These are phyloP conservation scores for Claviceps lovelessii DNA, from an alignment of 2,329 filamentous ascomycete genomes.

Conservation along the genomic window DNA sequence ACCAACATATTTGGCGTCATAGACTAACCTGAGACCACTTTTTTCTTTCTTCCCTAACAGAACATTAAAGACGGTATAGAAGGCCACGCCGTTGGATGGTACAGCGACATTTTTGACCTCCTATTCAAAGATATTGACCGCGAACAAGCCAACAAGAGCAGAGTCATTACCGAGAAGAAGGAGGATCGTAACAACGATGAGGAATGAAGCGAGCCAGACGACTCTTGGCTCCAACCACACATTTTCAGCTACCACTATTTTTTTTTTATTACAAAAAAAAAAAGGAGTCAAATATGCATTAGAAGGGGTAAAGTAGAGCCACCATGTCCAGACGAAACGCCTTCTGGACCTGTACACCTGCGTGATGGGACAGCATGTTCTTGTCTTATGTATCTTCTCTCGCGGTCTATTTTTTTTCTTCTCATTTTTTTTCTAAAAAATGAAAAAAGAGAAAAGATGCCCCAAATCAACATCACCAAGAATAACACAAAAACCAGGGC, in stretches of 20 bases:
- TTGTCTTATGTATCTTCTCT: no score
- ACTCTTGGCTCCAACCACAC: background rate
- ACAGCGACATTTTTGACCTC: conserved; percentile 80
- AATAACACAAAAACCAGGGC: background rate
- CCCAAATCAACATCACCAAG: background rate
- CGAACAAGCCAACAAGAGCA: conserved; percentile 61
- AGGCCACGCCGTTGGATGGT: conserved; percentile 85
- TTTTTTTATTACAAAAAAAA: background rate
- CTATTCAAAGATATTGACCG: conserved; percentile 74
- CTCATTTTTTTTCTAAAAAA: no score
- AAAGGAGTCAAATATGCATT: background rate
- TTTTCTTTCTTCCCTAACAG: conserved; percentile 30
- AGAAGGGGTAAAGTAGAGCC: background rate
- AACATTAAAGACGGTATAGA: conserved; percentile 97
- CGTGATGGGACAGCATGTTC: background rate
- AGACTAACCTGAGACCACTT: background rate
- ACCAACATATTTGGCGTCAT: background rate
- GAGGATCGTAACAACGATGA: conserved; percentile 24
- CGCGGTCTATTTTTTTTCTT: background rate
- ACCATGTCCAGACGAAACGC: background rate
- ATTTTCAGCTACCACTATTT: background rate
- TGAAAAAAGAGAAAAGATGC: background rate
- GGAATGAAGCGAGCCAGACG: conserved; percentile 13
- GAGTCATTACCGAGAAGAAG: conserved; percentile 39
- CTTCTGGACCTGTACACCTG: background rate